These are phyloP conservation scores for Aspergillus sp. DNA, from an alignment of 2,329 filamentous ascomycete genomes.

Conservation along the genomic window DNA sequence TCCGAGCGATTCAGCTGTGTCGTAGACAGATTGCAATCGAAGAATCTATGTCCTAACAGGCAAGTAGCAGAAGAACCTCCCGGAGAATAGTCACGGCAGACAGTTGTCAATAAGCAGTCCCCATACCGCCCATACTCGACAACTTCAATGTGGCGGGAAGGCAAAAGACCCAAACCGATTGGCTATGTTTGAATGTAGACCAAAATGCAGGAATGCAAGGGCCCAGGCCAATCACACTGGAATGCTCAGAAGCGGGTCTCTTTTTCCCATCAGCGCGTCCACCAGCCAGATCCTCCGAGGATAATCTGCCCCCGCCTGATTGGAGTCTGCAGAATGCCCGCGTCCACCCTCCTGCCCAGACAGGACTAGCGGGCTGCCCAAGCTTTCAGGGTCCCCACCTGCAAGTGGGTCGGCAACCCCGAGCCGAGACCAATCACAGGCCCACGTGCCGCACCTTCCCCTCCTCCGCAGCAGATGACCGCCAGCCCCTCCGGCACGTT, in stretches of 20 bases:
- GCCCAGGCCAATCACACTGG: neutral
- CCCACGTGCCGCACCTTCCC: conserved; percentile 21
- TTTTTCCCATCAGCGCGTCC: neutral
- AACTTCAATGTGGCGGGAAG: neutral
- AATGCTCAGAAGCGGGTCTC: neutral
- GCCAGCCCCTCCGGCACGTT: conserved; percentile 18
- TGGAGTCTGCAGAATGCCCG: neutral
- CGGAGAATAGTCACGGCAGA: neutral
- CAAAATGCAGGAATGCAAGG: neutral
- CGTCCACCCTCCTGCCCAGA: neutral
- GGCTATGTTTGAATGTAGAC: too few relatives aligned
- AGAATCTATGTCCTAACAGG: neutral
- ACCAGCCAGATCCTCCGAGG: neutral
- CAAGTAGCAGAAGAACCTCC: too few relatives aligned
- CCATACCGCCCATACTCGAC: neutral
- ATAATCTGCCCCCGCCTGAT: neutral
- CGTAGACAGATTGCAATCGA: neutral
- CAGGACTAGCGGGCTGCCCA: conserved; percentile 3
- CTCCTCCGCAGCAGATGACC: conserved; percentile 14
- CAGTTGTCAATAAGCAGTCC: too few relatives aligned
- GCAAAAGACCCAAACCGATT: too few relatives aligned
- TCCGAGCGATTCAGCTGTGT: neutral
- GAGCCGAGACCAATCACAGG: conserved; percentile 12
- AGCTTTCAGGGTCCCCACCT: conserved; percentile 14
- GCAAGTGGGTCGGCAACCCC: neutral